Conservation (phyloP, 805 yeast species). For the Myxozyma mucilagina region DNA sequence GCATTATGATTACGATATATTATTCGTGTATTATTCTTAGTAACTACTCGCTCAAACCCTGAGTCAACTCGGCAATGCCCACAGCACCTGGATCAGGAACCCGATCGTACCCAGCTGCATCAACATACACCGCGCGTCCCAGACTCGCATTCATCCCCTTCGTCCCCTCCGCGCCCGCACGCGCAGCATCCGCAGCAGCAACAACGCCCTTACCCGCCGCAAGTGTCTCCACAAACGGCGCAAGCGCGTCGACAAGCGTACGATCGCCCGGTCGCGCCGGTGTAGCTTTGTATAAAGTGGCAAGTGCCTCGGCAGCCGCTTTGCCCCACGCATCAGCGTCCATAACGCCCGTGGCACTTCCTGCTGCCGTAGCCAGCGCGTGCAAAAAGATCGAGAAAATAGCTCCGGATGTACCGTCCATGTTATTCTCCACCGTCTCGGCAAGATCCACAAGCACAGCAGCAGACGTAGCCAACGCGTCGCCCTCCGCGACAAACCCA, state of each 20-base stretch:
- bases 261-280: constrained; percentile 87
- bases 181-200: constrained; percentile 68
- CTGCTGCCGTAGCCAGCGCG: constrained; percentile 56
- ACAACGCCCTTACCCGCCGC: constrained; percentile 51
- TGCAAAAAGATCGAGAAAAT: constrained; percentile 81
- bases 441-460: constrained; percentile 70
- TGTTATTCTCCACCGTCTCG: constrained; percentile 73
- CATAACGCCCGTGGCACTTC: constrained; percentile 21
- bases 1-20: background rate
- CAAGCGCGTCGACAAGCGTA: constrained; percentile 83
- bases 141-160: constrained; percentile 76
- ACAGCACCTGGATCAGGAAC: constrained; percentile 95
- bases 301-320: constrained; percentile 55
- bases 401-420: constrained; percentile 99
- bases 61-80: constrained; percentile 66
- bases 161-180: constrained; percentile 74
- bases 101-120: constrained; percentile 40
- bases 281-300: constrained; percentile 79
- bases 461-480: constrained; percentile 44
- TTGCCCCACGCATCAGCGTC: constrained; percentile 29
- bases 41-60: constrained; percentile 43
- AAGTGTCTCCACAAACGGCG: constrained; percentile 76
- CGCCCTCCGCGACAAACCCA: constrained; percentile 49
- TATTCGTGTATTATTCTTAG: background rate
- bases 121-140: constrained; percentile 91